phyloP scores from a whole-genome alignment of 208 protist species.

The Sergeia podlipaevii region DNA sequence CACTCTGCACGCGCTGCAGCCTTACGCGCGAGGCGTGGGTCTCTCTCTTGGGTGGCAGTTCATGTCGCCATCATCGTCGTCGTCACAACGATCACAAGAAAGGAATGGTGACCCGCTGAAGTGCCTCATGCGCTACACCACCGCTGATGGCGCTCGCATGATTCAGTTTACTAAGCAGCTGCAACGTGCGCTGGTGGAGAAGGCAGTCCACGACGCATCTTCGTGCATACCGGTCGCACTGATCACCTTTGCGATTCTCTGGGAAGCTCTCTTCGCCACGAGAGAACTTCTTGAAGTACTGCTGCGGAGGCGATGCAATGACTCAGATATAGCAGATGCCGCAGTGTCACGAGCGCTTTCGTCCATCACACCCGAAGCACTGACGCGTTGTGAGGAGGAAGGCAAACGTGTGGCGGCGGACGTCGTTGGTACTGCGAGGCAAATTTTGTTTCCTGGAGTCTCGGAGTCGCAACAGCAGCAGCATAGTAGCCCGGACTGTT shows the following conservation, averaged over 20 bases:
- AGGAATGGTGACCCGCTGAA: neutral
- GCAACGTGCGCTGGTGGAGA: conserved; percentile 1
- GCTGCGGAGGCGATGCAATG: neutral
- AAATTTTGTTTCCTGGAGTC: conserved; percentile 8
- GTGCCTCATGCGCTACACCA: conserved; percentile 7
- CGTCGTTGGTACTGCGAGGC: too few relatives aligned
- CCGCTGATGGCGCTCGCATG: conserved; percentile 12
- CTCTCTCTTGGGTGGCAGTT: conserved; percentile 45
- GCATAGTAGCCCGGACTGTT: too few relatives aligned
- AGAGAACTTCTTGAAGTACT: neutral
- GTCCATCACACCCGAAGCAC: too few relatives aligned
- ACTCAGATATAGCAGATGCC: neutral
- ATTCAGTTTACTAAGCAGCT: conserved; percentile 6
- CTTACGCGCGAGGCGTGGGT: conserved; percentile 1
- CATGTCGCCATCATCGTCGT: conserved; percentile 1
- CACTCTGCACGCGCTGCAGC: too few relatives aligned
- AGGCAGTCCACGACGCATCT: too few relatives aligned
- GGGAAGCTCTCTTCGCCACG: conserved; percentile 18
- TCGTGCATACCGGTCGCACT: neutral
- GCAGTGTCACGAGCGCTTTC: neutral
- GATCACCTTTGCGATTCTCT: conserved; percentile 19
- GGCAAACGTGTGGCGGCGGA: conserved; percentile 6
- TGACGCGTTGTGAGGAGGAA: too few relatives aligned
- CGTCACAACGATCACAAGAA: neutral
- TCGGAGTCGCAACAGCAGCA: neutral